Conservation (phyloP, 768 basidiomycete species). For the Crepidotus variabilis region DNA sequence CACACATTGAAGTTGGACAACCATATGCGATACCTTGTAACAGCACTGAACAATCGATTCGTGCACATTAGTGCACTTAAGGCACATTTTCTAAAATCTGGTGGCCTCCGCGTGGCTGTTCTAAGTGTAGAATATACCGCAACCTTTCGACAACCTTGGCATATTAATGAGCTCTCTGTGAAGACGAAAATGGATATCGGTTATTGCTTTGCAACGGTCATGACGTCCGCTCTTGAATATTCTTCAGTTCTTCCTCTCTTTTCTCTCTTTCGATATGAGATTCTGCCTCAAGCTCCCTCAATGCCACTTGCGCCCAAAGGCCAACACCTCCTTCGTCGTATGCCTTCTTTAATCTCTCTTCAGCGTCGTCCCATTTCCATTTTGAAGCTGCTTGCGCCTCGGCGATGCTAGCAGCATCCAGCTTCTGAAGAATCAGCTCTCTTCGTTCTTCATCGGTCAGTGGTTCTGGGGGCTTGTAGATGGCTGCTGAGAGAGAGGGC, state of each 20-base stretch:
- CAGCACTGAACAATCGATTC: no score
- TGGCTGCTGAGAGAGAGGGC: conserved; percentile 46
- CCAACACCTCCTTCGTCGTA: conserved; percentile 57
- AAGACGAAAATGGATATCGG: no score
- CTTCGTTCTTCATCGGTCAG: conserved; percentile 27
- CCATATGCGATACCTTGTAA: no score
- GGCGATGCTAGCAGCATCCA: background rate
- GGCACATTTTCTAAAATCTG: no score
- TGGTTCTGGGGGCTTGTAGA: conserved; percentile 36
- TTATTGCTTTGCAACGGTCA: no score
- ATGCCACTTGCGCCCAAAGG: conserved; percentile 48
- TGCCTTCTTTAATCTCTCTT: conserved; percentile 48
- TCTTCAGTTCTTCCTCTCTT: conserved; percentile 10
- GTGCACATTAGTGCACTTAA: no score
- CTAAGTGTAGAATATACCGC: no score
- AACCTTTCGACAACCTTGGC: no score
- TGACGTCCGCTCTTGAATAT: no score
- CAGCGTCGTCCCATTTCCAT: conserved; percentile 53
- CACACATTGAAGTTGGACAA: no score
- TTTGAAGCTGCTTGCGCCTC: conserved; percentile 18
- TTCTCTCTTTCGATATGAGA: conserved; percentile 42
- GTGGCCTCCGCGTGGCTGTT: no score
- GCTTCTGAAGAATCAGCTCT: background rate
- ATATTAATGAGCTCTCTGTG: no score
- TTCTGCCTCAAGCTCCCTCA: conserved; percentile 57